These are phyloP conservation scores for Backusella sp. DNA, from an alignment of 192 early-diverging fungal genomes.

Conservation along the genomic window DNA sequence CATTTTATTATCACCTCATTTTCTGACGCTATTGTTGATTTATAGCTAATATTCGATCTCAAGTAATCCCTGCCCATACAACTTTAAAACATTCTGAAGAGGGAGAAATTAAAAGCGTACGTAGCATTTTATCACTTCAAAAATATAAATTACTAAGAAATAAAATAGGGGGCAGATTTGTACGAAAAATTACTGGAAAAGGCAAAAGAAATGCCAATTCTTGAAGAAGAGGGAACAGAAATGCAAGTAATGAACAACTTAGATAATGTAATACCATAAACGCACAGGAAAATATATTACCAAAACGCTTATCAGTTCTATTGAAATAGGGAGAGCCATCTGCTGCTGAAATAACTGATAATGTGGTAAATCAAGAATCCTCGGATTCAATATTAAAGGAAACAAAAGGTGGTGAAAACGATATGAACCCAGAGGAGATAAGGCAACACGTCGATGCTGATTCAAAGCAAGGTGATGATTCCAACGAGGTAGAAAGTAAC, in stretches of 20 bases:
- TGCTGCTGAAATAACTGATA: not conserved
- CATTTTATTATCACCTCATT: not conserved
- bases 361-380: not conserved
- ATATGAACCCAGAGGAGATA: not conserved
- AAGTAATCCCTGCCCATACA: not conserved
- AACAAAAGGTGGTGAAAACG: not conserved
- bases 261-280: not conserved
- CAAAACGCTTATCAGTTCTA: too few species aligned
- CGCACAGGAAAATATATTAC: not conserved
- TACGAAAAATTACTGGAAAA: not conserved
- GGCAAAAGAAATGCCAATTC: not conserved
- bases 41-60: conserved; percentile 1
- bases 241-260: not conserved
- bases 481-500: not conserved
- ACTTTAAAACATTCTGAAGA: not conserved
- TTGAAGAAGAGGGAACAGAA: not conserved
- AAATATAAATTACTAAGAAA: not conserved
- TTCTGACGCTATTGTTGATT: not conserved
- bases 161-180: not conserved
- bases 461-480: not conserved
- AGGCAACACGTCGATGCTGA: not conserved
- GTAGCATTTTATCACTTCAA: not conserved
- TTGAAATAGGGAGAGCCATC: not conserved
- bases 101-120: not conserved
- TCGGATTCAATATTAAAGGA: not conserved